phyloP scores from a whole-genome alignment of 768 basidiomycete genomes.

The Russula foetens region DNA sequence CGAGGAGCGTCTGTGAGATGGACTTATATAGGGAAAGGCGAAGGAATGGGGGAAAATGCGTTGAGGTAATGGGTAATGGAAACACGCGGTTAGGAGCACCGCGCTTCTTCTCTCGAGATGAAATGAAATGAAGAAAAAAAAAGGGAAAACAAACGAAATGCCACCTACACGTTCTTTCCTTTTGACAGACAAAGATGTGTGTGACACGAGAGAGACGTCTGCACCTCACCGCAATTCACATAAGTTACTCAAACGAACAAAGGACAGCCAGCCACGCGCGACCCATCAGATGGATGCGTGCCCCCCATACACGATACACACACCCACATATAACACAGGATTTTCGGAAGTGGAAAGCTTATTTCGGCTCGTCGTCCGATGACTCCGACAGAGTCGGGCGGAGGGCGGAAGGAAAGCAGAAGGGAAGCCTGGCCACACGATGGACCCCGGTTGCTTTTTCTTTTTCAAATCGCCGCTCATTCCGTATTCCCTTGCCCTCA shows the following conservation, averaged over 20 bases:
- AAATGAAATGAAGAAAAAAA: too few relatives aligned
- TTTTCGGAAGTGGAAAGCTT: background rate
- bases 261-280: too few relatives aligned
- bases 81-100: constrained; percentile 2
- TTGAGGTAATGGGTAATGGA: background rate
- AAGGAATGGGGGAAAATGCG: background rate
- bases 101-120: background rate
- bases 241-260: too few relatives aligned
- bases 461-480: too few relatives aligned
- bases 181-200: background rate
- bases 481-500: too few relatives aligned
- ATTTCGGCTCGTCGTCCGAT: background rate
- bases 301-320: too few relatives aligned
- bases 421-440: too few relatives aligned
- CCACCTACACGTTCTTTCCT: background rate
- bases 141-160: background rate
- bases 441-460: too few relatives aligned
- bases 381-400: background rate
- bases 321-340: too few relatives aligned
- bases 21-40: background rate
- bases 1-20: background rate
- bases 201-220: background rate
- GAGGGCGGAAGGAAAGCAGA: too few relatives aligned
- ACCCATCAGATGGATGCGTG: too few relatives aligned
- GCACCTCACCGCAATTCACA: background rate